A percentile compares a stretch with the other conserved stretches of the same genome.
Evolutionary conservation across 331 rosid genomes (phyloP).

Genomic region (Saraca asoca): DNA sequence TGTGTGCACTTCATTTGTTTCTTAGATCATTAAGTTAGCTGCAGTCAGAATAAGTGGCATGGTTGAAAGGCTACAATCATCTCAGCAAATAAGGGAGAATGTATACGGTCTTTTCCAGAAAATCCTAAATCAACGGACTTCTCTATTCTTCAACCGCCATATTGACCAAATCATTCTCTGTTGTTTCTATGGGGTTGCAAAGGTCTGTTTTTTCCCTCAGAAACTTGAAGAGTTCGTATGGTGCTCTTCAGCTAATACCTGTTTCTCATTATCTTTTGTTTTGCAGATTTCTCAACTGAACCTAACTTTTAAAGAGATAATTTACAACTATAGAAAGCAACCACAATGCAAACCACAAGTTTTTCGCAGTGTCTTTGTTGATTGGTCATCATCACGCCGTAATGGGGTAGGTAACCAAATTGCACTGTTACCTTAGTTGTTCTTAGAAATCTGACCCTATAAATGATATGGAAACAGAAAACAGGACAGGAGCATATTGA

Average conservation of each 20-base stretch:
- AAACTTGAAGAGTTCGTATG: constrained; percentile 13
- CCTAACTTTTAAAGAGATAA: constrained; percentile 82
- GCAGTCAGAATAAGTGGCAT: constrained; percentile 95
- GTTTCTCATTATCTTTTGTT: constrained; percentile 38
- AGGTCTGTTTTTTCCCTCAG: constrained; percentile 52
- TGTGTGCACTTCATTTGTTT: constrained; percentile 25
- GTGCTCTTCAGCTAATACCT: constrained; percentile 27
- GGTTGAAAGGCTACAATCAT: constrained; percentile 88
- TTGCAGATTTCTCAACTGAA: constrained; percentile 85
- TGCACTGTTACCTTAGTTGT: constrained; percentile 10
- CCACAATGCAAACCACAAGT: constrained; percentile 88
- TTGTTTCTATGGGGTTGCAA: constrained; percentile 90
- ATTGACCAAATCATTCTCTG: constrained; percentile 90
- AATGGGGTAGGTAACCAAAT: constrained; percentile 57
- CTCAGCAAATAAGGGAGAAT: constrained; percentile 82
- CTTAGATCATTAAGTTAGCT: constrained; percentile 78
- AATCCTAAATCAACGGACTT: constrained; percentile 70
- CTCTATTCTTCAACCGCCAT: constrained; percentile 85
- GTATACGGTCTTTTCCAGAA: constrained; percentile 87
- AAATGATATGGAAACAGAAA: constrained; percentile 54
- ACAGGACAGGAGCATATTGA: constrained; percentile 83
- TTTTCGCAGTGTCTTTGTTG: constrained; percentile 86
- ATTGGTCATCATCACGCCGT: constrained; percentile 69
- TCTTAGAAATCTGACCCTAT: constrained; percentile 33
- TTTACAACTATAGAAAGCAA: constrained; percentile 84